Base-by-base conservation (phyloP, 257 asterid species). In the Solanum bukasovii region DNA sequence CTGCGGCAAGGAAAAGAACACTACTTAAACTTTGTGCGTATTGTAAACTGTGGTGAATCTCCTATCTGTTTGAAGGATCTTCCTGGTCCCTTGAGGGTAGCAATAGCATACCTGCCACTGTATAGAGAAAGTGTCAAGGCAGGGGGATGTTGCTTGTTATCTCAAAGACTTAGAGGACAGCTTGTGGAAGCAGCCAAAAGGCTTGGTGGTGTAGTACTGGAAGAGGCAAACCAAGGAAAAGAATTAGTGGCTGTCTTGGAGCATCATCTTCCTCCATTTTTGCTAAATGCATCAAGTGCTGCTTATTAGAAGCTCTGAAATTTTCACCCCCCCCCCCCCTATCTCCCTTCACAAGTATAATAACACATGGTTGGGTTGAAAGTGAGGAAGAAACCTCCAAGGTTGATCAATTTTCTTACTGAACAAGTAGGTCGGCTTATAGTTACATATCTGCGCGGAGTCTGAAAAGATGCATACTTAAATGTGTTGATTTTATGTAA, bases 41-140 rank as follows among this genome's bases (percentile, higher is more conserved):
- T 96, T 61, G 38, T 95, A 90, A 94, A 90, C 83, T 91, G 93
- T 92, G 99, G 97, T 0, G 93, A 89, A 44, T 93, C 99, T 49
- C 95, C 96, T 0, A 92, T 96, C 11, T 89, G 98, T 79, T 88
- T 97, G 86, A 75, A 93, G 90, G 98, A 94, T 85, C 91, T 97
- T 82, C 99, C 99, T 0, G 96, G 93, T 20, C 98, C 98, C 5
- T 84, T 97, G 88, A 95, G 98, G 91, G 98, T 96, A 87, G 98
- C 96, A 3, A 88, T 97, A 56, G 98, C 96, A 6, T 97, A 97
- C 93, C 92, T 97, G 94, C 98, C 99, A 2, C 90, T 97, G 95
- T 96, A 97, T 89, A 96, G 98, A 87, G 98, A 97, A 90, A 93
- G 98, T 87, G 91, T 96, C 16, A 72, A 91, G 93, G 94, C 93